Evolutionary conservation across 352 stramenopile species (phyloP).

Genomic region (Phytophthora vignae): DNA sequence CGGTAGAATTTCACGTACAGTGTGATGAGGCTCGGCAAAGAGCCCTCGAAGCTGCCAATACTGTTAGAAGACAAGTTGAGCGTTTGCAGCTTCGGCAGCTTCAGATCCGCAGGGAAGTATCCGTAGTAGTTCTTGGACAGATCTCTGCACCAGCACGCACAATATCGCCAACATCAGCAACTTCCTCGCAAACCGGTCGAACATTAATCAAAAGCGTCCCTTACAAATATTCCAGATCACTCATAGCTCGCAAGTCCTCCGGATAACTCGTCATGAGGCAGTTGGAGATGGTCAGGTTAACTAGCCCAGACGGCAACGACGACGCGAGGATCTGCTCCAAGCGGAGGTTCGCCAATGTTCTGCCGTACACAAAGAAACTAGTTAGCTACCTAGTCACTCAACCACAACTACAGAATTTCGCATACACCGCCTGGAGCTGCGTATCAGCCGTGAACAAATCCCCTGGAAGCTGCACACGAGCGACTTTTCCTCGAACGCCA

Average conservation of each 20-base stretch:
- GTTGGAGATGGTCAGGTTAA: slow-evolving; percentile 69
- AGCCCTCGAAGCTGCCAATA: slow-evolving; percentile 49
- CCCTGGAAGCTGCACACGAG: slow-evolving; percentile 41
- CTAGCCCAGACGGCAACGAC: slow-evolving; percentile 42
- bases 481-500: slow-evolving; percentile 58
- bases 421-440: slow-evolving; percentile 55
- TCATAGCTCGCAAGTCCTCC: slow-evolving; percentile 59
- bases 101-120: slow-evolving; percentile 54
- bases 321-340: slow-evolving; percentile 52
- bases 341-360: slow-evolving; percentile 59
- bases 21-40: slow-evolving; percentile 47
- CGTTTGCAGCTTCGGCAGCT: slow-evolving; percentile 41
- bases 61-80: slow-evolving; percentile 71
- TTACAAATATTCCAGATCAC: slow-evolving; percentile 53
- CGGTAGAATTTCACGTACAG: slow-evolving; percentile 42
- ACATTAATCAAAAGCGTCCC: slow-evolving; percentile 33
- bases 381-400: no score
- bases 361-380: slow-evolving; percentile 14
- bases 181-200: neutral
- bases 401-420: neutral
- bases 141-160: slow-evolving; percentile 59
- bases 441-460: slow-evolving; percentile 43
- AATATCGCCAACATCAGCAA: no score
- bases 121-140: slow-evolving; percentile 72
- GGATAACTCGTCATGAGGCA: slow-evolving; percentile 62